These are phyloP conservation scores for Lachancea lanzarotensis DNA, from an alignment of 805 yeast genomes.

Conservation along the genomic window DNA sequence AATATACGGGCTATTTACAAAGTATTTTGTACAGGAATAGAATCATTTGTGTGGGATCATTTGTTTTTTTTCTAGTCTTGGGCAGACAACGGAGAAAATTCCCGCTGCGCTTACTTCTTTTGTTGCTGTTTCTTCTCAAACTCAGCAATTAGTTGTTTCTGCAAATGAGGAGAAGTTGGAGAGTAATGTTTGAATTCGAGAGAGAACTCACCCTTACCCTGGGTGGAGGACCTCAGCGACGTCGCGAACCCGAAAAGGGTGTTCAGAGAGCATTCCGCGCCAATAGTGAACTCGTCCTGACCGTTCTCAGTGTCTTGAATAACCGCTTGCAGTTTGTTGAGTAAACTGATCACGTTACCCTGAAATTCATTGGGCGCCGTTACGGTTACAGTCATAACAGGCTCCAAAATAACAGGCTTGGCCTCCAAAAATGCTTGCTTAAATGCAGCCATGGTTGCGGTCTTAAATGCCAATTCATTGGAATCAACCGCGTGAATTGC, in stretches of 20 bases:
- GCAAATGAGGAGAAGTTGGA: constrained; percentile 85
- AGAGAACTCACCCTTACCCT: constrained; percentile 97
- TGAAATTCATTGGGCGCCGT: constrained; percentile 97
- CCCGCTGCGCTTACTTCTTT: constrained; percentile 28
- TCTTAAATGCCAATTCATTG: constrained; percentile 87
- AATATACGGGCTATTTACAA: constrained; percentile 12
- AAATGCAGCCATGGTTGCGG: constrained; percentile 90
- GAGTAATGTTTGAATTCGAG: constrained; percentile 90
- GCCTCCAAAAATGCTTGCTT: constrained; percentile 81
- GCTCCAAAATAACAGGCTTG: constrained; percentile 86
- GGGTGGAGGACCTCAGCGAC: constrained; percentile 89
- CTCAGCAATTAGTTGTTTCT: constrained; percentile 82
- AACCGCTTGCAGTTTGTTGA: constrained; percentile 88
- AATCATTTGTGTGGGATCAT: no score
- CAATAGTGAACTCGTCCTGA: constrained; percentile 86
- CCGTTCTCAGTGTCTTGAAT: constrained; percentile 92
- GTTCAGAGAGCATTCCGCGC: constrained; percentile 94
- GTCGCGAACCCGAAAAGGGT: constrained; percentile 96
- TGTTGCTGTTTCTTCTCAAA: constrained; percentile 52
- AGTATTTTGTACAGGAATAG: constrained; percentile 3
- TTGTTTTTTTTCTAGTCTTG: no score
- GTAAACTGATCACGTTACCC: constrained; percentile 81
- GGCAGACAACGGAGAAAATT: no score
- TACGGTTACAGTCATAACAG: constrained; percentile 89
- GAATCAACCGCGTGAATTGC: constrained; percentile 96